These are phyloP conservation scores for Exsudoporus floridanus DNA, from an alignment of 1,284 basidiomycete species.

Conservation along the genomic window DNA sequence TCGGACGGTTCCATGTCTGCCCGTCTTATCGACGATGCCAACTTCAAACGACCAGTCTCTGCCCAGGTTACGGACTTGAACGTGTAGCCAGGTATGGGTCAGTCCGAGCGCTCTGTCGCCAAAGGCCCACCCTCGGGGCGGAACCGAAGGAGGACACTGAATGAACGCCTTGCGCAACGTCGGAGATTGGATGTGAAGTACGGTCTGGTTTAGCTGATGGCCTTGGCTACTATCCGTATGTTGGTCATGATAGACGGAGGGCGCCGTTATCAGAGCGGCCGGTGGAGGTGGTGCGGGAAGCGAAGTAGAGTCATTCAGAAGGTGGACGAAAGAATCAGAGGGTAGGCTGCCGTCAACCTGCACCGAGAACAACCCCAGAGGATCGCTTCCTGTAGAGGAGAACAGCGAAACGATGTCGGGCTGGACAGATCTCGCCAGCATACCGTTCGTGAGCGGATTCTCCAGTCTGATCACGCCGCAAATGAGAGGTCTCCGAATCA, in stretches of 20 bases:
- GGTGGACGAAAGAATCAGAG: slow-evolving; percentile 63
- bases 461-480: slow-evolving; percentile 18
- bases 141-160: slow-evolving; percentile 48
- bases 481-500: slow-evolving; percentile 17
- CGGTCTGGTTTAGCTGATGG: slow-evolving; percentile 58
- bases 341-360: slow-evolving; percentile 54
- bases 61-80: slow-evolving; percentile 71
- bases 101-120: slow-evolving; percentile 52
- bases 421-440: slow-evolving; percentile 61
- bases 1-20: slow-evolving; percentile 61
- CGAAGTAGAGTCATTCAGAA: slow-evolving; percentile 61
- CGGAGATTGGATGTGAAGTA: slow-evolving; percentile 84
- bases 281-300: slow-evolving; percentile 50
- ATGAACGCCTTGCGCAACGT: slow-evolving; percentile 69
- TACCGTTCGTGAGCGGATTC: slow-evolving; percentile 28
- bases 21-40: slow-evolving; percentile 65
- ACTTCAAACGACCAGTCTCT: slow-evolving; percentile 76
- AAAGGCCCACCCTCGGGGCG: slow-evolving; percentile 8
- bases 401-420: slow-evolving; percentile 72
- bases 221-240: slow-evolving; percentile 34
- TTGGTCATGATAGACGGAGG: slow-evolving; percentile 31
- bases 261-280: slow-evolving; percentile 43
- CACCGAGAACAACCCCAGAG: slow-evolving; percentile 59
- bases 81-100: slow-evolving; percentile 70
- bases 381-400: slow-evolving; percentile 69